Base-by-base conservation (phyloP, 352 stramenopile species). In the Elongisporangium senticosum region DNA sequence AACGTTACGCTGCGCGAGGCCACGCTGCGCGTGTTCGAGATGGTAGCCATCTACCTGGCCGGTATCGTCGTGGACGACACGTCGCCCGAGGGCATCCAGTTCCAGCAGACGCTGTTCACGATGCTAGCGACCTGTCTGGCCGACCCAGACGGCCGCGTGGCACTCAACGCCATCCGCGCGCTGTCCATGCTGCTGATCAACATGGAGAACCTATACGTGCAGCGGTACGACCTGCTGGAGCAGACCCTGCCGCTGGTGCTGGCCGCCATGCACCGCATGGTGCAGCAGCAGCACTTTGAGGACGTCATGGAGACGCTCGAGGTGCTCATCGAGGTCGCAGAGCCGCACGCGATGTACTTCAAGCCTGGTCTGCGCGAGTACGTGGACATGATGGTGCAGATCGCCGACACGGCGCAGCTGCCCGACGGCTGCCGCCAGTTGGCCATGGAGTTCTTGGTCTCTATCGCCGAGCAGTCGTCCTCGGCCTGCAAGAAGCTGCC, bases 401-500 rank as follows among this genome's bases (percentile, higher is more conserved):
- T 90, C 52, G 75, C 84, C 0, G 80, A 89, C 50, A 64, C 63
- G 14, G 48, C 65, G 1, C 50, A 52, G 7, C 71, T 90, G 58
- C 79, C 76, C 0, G 80, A 91, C 53, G 82, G 82, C 52, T 90
- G 79, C 49, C 72, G 85, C 4, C 85, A 93, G 64, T 62, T 95
- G 24, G 83, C 83, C 19, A 92, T 95, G 83, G 85, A 95, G 55
- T 87, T 95, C 43, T 64, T 95, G 11, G 83, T 95, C 10, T 92
- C 79, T 4, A 58, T 93, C 40, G 83, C 83, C 2, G 85, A 95
- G 55, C 83, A 92, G 37, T 77, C 74, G 1, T 59, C 83, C n/a
- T 67, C 64, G 1, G 53, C 66, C 33, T 95, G 85, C 65, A 73
- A 82, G 47, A 73, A 80, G n/a, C 52, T 92, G 13, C 68, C 79